Evolutionary conservation across 225 moss, liverwort and hornwort genomes (phyloP).

Genomic region (Bryum argenteum): DNA sequence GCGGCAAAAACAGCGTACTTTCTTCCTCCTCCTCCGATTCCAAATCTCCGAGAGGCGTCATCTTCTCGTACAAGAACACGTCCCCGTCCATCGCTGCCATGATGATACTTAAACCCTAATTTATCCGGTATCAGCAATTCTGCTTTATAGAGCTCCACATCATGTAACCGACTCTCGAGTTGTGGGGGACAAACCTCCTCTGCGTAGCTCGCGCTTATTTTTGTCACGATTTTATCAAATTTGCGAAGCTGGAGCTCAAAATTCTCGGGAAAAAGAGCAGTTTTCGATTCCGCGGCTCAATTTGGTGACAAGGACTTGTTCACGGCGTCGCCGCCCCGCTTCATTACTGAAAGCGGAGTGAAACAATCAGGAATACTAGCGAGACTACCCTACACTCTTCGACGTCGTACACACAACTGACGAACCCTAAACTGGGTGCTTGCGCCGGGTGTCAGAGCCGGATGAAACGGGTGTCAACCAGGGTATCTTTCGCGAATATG

Average conservation of each 20-base stretch:
- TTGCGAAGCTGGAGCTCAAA: background rate
- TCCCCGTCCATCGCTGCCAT: conserved; percentile 45
- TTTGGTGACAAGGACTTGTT: too few species aligned
- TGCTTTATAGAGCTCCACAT: conserved; percentile 12
- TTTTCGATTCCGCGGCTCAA: background rate
- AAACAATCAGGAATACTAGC: too few species aligned
- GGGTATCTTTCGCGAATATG: too few species aligned
- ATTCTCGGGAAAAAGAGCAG: background rate
- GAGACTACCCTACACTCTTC: too few species aligned
- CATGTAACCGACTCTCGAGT: background rate
- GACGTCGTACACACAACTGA: too few species aligned
- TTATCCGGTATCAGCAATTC: conserved; percentile 18
- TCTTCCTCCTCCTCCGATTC: conserved; percentile 25
- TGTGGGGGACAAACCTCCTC: background rate
- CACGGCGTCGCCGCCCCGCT: too few species aligned
- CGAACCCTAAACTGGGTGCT: too few species aligned
- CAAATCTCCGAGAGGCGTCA: conserved; percentile 61
- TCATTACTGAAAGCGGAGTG: too few species aligned
- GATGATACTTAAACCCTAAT: conserved; percentile 50
- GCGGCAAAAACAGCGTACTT: conserved; percentile 25
- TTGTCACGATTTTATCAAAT: background rate
- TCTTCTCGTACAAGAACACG: conserved; percentile 61
- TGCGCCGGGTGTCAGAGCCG: too few species aligned
- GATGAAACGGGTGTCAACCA: too few species aligned
- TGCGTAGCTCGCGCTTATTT: background rate